phyloP scores from a whole-genome alignment of 495 filamentous ascomycete genomes.

The Xylaria castorea region DNA sequence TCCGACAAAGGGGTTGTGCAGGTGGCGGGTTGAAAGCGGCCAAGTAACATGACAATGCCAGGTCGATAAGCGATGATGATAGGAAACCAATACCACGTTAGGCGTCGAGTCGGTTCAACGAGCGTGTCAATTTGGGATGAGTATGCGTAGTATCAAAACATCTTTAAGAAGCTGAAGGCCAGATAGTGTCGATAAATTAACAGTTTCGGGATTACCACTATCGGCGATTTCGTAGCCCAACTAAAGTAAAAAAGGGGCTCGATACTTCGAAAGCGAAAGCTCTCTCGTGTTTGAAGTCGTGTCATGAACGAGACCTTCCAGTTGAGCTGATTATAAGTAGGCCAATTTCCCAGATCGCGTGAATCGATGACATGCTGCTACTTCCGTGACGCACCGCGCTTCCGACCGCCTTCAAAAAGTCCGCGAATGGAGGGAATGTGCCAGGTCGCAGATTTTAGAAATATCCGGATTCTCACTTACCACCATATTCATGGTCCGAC shows the following conservation, averaged over 20 bases:
- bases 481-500: conserved; percentile 90
- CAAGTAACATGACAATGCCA: background rate
- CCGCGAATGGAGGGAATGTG: background rate
- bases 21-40: background rate
- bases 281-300: background rate
- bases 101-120: background rate
- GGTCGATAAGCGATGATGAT: background rate
- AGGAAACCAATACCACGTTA: background rate
- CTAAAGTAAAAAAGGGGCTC: background rate
- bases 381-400: background rate
- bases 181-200: background rate
- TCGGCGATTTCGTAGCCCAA: background rate
- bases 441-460: background rate
- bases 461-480: conserved; percentile 45
- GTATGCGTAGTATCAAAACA: background rate
- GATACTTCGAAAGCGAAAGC: background rate
- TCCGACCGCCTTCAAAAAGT: background rate
- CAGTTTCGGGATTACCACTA: background rate
- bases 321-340: background rate
- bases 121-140: background rate
- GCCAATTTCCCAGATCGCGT: background rate
- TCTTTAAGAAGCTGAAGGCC: background rate
- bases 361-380: background rate
- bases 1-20: conserved; percentile 12
- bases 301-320: background rate